Evolutionary conservation across 805 yeast genomes (phyloP).

Genomic region (Pichia deserticola): DNA sequence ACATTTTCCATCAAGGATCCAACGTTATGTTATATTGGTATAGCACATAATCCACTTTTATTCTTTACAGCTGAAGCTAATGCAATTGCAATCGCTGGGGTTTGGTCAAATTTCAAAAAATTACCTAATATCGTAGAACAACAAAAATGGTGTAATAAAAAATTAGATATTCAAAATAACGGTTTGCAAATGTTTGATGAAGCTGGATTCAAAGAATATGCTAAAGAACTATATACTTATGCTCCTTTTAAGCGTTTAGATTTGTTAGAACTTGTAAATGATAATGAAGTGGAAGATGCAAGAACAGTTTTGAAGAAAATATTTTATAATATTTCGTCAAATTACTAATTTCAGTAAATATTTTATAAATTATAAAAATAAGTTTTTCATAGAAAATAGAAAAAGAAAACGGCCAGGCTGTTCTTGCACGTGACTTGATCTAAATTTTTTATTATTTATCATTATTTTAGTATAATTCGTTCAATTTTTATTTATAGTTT

Average conservation of each 20-base stretch:
- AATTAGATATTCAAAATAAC: slow-evolving; percentile 8
- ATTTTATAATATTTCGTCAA: slow-evolving; percentile 9
- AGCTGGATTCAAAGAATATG: slow-evolving; percentile 7
- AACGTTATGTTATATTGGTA: slow-evolving; percentile 35
- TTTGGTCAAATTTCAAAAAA: slow-evolving; percentile 38
- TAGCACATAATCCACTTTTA: slow-evolving; percentile 35
- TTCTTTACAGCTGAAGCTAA: slow-evolving; percentile 43
- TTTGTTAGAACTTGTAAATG: neutral
- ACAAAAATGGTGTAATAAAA: neutral
- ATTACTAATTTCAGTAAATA: neutral
- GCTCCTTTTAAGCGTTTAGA: slow-evolving; percentile 11
- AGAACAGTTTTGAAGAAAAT: slow-evolving; percentile 3
- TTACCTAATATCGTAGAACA: slow-evolving; percentile 31
- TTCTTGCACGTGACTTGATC: no score
- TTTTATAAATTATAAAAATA: no score
- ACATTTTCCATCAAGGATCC: slow-evolving; percentile 37
- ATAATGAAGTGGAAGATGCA: neutral
- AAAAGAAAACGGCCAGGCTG: no score
- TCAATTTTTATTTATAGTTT: no score
- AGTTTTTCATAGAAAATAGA: no score
- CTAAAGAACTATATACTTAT: slow-evolving; percentile 5
- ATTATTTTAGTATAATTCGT: no score
- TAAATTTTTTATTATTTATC: no score
- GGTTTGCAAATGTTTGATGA: slow-evolving; percentile 15
- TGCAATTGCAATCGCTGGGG: slow-evolving; percentile 48